Conservation (phyloP, 192 early-diverging fungal species). For the Linnemannia elongata region DNA sequence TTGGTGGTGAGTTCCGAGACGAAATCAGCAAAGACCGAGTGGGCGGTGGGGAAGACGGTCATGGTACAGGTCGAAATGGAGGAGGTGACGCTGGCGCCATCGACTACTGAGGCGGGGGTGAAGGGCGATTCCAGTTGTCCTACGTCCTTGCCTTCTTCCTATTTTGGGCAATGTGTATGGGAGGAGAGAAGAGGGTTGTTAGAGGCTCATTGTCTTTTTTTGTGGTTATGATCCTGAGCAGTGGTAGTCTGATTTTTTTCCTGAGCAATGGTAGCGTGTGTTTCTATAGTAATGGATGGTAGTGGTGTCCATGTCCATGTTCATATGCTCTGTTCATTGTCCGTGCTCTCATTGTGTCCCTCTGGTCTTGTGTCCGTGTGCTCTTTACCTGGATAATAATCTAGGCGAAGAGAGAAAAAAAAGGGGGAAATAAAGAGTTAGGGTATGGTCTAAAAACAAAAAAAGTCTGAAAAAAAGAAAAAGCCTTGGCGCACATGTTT, state of each 20-base stretch:
- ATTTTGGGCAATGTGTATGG: background rate
- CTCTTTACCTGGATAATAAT: slow-evolving; percentile 32
- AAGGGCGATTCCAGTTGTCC: slow-evolving; percentile 39
- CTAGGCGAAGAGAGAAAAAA: background rate
- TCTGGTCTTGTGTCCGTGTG: background rate
- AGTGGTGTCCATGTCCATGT: background rate
- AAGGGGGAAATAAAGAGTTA: background rate
- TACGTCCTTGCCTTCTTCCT: slow-evolving; percentile 32
- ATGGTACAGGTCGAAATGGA: slow-evolving; percentile 14
- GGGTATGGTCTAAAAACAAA: too few species aligned
- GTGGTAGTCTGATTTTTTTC: background rate
- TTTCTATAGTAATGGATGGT: too few species aligned
- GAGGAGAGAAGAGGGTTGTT: background rate
- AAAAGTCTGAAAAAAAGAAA: too few species aligned
- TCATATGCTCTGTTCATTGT: too few species aligned
- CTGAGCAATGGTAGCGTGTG: background rate
- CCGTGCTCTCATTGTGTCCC: too few species aligned
- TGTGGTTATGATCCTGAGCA: too few species aligned
- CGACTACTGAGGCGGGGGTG: slow-evolving; percentile 32
- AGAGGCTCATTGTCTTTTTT: background rate
- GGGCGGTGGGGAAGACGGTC: slow-evolving; percentile 4
- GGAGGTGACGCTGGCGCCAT: slow-evolving; percentile 15
- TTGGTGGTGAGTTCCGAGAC: slow-evolving; percentile 23
- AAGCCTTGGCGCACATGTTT: background rate
- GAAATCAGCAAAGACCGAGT: slow-evolving; percentile 18